Conservation (phyloP, 1,284 basidiomycete species). For the Tausonia pullulans region DNA sequence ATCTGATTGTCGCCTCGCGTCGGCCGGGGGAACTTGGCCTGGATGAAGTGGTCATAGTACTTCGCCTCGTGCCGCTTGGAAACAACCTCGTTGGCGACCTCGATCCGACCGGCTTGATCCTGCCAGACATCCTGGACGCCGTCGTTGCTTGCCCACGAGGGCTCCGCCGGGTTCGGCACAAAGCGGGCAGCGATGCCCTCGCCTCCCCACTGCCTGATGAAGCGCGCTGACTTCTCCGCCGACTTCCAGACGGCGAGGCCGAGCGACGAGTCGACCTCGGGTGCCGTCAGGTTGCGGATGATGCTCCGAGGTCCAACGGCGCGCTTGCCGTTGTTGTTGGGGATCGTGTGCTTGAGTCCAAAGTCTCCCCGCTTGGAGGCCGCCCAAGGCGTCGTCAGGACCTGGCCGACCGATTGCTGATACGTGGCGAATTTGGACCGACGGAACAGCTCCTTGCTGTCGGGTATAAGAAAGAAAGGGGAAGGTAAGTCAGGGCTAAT, state of each 20-base stretch:
- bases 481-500: not conserved
- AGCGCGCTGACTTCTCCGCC: slow-evolving; percentile 8
- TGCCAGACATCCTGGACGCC: slow-evolving; percentile 10
- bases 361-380: slow-evolving; percentile 19
- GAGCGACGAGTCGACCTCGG: slow-evolving; percentile 15
- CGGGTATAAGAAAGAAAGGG: not conserved
- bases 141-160: slow-evolving; percentile 9
- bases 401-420: slow-evolving; percentile 21
- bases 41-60: not conserved
- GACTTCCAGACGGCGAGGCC: slow-evolving; percentile 15
- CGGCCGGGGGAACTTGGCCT: not conserved
- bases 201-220: slow-evolving; percentile 15
- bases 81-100: slow-evolving; percentile 2
- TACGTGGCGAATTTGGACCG: slow-evolving; percentile 23
- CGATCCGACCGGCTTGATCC: slow-evolving; percentile 4
- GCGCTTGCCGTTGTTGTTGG: not conserved
- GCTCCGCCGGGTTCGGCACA: not conserved
- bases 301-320: not conserved
- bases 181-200: slow-evolving; percentile 6
- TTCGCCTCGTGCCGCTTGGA: not conserved
- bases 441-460: slow-evolving; percentile 18
- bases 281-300: slow-evolving; percentile 7
- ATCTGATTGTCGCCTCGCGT: not conserved
- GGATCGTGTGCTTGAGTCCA: slow-evolving; percentile 22
- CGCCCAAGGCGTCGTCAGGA: slow-evolving; percentile 19